Evolutionary conservation across 345 rosid species (phyloP).

Genomic region (Salix suchowensis): DNA sequence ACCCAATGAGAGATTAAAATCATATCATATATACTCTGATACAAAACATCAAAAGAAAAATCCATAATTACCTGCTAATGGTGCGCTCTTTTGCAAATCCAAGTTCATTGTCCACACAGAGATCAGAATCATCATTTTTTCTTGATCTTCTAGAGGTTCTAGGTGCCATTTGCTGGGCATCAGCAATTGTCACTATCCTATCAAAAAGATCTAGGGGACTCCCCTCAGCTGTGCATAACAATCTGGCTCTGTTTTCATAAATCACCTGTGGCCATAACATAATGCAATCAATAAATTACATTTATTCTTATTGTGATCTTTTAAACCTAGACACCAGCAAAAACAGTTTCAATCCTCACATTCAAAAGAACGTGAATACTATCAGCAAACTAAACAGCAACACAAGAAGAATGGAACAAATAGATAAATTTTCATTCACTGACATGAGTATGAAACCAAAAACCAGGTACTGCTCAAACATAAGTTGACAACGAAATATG

Average conservation of each 20-base stretch:
- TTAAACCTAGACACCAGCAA: too few relatives aligned
- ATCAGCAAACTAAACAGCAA: too few relatives aligned
- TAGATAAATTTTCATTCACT: too few relatives aligned
- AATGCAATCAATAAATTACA: too few relatives aligned
- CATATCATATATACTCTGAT: neutral
- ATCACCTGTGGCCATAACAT: conserved; percentile 53
- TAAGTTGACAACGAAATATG: neutral
- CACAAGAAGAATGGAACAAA: too few relatives aligned
- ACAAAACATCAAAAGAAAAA: neutral
- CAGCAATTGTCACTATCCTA: conserved; percentile 63
- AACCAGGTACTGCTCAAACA: neutral
- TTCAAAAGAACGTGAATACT: too few relatives aligned
- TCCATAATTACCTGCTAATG: conserved; percentile 63
- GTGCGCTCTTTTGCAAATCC: conserved; percentile 98
- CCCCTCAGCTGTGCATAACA: conserved; percentile 84
- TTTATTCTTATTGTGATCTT: too few relatives aligned
- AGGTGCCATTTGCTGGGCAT: conserved; percentile 69
- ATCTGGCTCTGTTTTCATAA: conserved; percentile 84
- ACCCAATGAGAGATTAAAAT: neutral
- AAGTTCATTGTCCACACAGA: conserved; percentile 90
- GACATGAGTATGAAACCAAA: too few relatives aligned
- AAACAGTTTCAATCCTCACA: too few relatives aligned
- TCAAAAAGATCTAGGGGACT: conserved; percentile 69
- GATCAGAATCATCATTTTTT: conserved; percentile 67
- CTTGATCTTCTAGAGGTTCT: conserved; percentile 81